Conservation (phyloP, 2,329 filamentous ascomycete species). For the Aureobasidium pullulans region DNA sequence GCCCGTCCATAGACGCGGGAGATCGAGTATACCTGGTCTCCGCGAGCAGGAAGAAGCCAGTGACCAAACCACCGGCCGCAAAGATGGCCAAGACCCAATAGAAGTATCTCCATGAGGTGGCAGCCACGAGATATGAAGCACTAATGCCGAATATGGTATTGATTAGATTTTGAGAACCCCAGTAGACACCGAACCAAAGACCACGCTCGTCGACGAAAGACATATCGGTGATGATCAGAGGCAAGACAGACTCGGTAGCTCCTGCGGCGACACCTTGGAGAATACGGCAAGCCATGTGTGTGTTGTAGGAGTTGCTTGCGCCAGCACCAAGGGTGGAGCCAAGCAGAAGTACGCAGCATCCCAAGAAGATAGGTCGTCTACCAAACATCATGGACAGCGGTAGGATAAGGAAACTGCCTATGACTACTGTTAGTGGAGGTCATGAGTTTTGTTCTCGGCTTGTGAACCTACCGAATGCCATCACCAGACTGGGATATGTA, state of each 20-base stretch:
- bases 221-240: slow-evolving; percentile 33
- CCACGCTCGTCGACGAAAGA: slow-evolving; percentile 36
- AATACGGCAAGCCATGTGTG: slow-evolving; percentile 32
- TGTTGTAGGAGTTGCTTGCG: slow-evolving; percentile 26
- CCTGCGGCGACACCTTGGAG: slow-evolving; percentile 31
- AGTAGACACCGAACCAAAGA: slow-evolving; percentile 32
- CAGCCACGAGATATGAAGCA: slow-evolving; percentile 30
- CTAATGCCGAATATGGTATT: slow-evolving; percentile 28
- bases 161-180: slow-evolving; percentile 33
- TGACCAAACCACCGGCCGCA: slow-evolving; percentile 29
- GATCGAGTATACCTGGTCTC: slow-evolving; percentile 35
- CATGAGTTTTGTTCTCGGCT: not conserved
- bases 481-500: slow-evolving; percentile 34
- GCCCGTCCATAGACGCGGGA: slow-evolving; percentile 28
- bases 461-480: slow-evolving; percentile 28
- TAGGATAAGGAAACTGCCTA: slow-evolving; percentile 30
- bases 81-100: slow-evolving; percentile 35
- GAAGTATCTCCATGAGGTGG: slow-evolving; percentile 35
- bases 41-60: slow-evolving; percentile 33
- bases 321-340: slow-evolving; percentile 30
- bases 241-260: slow-evolving; percentile 34
- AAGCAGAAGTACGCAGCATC: slow-evolving; percentile 24
- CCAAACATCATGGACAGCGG: slow-evolving; percentile 34
- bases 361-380: slow-evolving; percentile 31
- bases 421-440: not conserved